Evolutionary conservation across 495 filamentous ascomycete genomes (phyloP), one percentile per base, ranked within the genome.

Genomic region (Tuber brumale): DNA sequence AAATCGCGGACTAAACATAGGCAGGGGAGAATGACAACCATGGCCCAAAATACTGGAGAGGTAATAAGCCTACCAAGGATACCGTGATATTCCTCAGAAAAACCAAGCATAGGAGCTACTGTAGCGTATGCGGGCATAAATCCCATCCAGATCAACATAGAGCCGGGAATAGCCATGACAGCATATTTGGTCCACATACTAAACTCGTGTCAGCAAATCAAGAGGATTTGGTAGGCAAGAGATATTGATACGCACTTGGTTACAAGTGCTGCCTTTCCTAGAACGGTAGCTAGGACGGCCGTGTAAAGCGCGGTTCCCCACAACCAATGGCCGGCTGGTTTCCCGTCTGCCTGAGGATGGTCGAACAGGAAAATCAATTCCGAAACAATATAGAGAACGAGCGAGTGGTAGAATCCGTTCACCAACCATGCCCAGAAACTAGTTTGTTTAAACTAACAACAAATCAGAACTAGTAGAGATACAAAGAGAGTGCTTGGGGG

Each of bases 141-240:
- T 18, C 89, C 88, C 78, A 97, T 87, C 96, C 95, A 98, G 77
- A 99, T 90, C 27, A 91, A 79, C 89, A 98, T 91, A 78, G 92
- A 94, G 31, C 96, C 96, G 0, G 96, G 95, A 79, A 99, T 99
- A 70, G 96, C 95, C 79, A 97, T 90, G 81, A 98, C 89, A 76
- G 94, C 93, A 84, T 96, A 99, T 85, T 99, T 99, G 43, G 96
- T 99, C 96, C 96, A 99, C 83, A 95, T 92, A 85, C 76, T 78
- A 45, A 9, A 71, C 27, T n/a, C 70, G 70, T 12, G 70, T 71
- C 7, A 71, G 70, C 27, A 39, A 66, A 66, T 66, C 57, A 35
- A 66, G 57, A 19, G 45, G 19, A 8, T 51, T 73, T 43, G 48
- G 46, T 51, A 23, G 41, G 48, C 12, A 44, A 57, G 9, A n/a